Evolutionary conservation across 116 monocot species (phyloP).

Genomic region (Phalaenopsis hybrid): DNA sequence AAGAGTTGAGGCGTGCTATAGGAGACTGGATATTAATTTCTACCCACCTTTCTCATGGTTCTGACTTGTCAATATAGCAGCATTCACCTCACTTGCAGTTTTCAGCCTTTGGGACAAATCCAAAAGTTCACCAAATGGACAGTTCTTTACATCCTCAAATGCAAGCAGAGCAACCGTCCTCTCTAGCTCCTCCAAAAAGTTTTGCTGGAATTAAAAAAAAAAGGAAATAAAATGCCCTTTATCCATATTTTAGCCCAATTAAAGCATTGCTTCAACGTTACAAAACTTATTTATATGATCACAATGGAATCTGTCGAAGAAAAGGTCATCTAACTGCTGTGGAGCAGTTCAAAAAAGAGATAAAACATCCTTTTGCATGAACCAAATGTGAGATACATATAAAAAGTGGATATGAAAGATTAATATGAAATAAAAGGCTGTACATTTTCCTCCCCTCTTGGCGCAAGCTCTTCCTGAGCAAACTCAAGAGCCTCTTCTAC

Average conservation of each 20-base stretch:
- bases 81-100: constrained; percentile 93
- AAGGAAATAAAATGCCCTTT: background rate
- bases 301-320: background rate
- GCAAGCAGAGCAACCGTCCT: constrained; percentile 49
- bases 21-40: background rate
- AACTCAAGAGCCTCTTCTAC: constrained; percentile 86
- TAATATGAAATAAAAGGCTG: background rate
- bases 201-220: constrained; percentile 23
- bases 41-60: constrained; percentile 83
- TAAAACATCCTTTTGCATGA: background rate
- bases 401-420: background rate
- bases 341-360: background rate
- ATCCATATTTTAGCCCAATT: background rate
- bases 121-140: constrained; percentile 49
- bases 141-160: constrained; percentile 58
- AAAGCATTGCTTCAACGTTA: background rate
- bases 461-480: constrained; percentile 84
- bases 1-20: background rate
- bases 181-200: constrained; percentile 50
- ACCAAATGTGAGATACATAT: background rate
- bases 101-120: constrained; percentile 77
- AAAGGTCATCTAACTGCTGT: background rate
- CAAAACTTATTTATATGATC: background rate
- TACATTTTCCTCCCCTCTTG: constrained; percentile 83
- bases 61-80: constrained; percentile 92